These are phyloP conservation scores for Boletus tomentosulus DNA, from an alignment of 768 basidiomycete species.

Conservation along the genomic window DNA sequence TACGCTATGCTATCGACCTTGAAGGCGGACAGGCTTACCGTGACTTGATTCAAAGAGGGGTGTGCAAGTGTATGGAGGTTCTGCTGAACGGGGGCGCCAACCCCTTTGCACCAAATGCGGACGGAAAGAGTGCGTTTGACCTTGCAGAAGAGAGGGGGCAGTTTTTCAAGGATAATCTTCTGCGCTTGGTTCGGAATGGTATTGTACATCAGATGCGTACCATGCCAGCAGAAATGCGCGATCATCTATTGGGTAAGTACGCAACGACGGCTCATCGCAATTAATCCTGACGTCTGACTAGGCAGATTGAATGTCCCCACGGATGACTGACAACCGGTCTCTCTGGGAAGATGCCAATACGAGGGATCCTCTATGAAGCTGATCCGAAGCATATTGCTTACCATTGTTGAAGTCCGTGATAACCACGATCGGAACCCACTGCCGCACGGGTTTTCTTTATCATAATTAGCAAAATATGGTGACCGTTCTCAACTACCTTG, in stretches of 20 bases:
- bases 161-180: neutral
- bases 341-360: constrained; percentile 22
- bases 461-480: no score
- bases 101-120: neutral
- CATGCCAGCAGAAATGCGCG: neutral
- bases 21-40: no score
- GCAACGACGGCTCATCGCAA: neutral
- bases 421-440: no score
- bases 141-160: neutral
- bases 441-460: no score
- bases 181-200: neutral
- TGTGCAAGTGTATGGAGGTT: neutral
- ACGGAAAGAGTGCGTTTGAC: neutral
- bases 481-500: no score
- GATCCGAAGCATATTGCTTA: neutral
- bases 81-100: neutral
- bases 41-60: no score
- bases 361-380: neutral
- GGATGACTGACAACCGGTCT: no score
- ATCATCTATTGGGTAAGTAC: neutral
- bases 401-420: neutral
- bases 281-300: neutral
- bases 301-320: neutral
- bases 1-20: neutral
- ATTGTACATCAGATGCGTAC: neutral